Evolutionary conservation across 768 basidiomycete species (phyloP).

Genomic region (Tylopilus felleus): DNA sequence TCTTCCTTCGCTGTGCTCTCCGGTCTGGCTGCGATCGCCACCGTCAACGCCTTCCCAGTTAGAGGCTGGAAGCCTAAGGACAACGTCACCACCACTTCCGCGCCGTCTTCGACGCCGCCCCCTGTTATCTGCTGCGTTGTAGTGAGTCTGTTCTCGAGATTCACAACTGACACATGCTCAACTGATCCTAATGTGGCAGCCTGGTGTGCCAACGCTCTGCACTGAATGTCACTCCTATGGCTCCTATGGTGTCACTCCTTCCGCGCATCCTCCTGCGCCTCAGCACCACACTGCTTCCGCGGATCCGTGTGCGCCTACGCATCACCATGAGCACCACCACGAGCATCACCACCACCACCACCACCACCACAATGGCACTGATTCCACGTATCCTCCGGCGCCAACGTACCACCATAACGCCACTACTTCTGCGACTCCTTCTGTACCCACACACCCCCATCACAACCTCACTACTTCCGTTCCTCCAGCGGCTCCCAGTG

Average conservation of each 20-base stretch:
- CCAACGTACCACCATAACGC: not conserved
- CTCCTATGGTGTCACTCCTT: not conserved
- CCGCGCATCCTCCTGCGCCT: not conserved
- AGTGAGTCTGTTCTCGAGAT: not conserved
- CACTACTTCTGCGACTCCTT: no score
- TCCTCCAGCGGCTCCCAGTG: no score
- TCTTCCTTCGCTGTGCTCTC: not conserved
- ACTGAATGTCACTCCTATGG: not conserved
- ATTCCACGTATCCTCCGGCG: not conserved
- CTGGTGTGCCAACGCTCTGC: not conserved
- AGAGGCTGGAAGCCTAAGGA: not conserved
- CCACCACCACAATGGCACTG: no score
- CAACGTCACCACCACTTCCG: no score
- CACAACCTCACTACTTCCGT: no score
- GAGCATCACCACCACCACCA: no score
- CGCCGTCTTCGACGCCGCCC: no score
- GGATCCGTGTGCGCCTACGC: not conserved
- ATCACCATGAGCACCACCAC: not conserved
- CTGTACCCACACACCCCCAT: no score
- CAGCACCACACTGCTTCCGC: no score
- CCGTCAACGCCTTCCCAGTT: not conserved
- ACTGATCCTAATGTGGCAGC: not conserved
- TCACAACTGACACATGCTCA: not conserved
- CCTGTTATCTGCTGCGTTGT: not conserved
- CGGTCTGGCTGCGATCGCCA: not conserved